Evolutionary conservation across 2,329 filamentous ascomycete genomes (phyloP).

Genomic region (Bimuria novae-zelandiae): DNA sequence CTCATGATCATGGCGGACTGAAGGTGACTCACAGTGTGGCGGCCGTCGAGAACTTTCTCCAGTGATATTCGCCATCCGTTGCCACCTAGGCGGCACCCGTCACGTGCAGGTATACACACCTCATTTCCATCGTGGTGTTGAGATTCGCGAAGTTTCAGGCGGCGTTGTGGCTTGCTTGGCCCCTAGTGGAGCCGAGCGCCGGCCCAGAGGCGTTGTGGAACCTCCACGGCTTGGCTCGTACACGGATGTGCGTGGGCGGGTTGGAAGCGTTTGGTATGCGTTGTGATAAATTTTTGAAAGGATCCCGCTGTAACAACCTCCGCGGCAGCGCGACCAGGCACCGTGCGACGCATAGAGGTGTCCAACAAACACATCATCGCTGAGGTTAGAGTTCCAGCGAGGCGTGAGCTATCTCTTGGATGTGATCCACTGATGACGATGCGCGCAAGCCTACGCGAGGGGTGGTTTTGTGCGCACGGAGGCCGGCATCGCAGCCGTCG

Average conservation of each 20-base stretch:
- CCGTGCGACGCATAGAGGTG: no score
- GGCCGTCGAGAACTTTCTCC: neutral
- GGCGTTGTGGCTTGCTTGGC: conserved; percentile 19
- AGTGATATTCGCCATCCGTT: neutral
- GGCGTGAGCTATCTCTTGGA: neutral
- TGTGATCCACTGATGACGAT: conserved; percentile 5
- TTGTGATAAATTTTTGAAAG: neutral
- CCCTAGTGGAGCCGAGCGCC: conserved; percentile 2
- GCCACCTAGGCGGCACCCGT: conserved; percentile 3
- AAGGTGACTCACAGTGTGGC: conserved; percentile 3
- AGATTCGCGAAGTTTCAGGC: conserved; percentile 35
- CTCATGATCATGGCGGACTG: neutral
- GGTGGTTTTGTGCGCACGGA: neutral
- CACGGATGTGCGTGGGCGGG: conserved; percentile 3
- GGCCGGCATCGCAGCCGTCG: conserved; percentile 3
- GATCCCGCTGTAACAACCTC: conserved; percentile 1
- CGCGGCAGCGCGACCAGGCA: neutral
- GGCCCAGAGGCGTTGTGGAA: conserved; percentile 3
- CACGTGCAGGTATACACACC: conserved; percentile 12
- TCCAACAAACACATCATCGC: no score
- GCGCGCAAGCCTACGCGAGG: neutral
- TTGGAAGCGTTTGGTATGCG: conserved; percentile 13
- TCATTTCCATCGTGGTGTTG: conserved; percentile 36
- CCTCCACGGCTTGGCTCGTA: neutral
- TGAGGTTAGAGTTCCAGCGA: conserved; percentile 4